A percentile compares a stretch with the other conserved stretches of the same genome.
Conservation (phyloP, 352 stramenopile species). For the Pythium vanterpoolii region DNA sequence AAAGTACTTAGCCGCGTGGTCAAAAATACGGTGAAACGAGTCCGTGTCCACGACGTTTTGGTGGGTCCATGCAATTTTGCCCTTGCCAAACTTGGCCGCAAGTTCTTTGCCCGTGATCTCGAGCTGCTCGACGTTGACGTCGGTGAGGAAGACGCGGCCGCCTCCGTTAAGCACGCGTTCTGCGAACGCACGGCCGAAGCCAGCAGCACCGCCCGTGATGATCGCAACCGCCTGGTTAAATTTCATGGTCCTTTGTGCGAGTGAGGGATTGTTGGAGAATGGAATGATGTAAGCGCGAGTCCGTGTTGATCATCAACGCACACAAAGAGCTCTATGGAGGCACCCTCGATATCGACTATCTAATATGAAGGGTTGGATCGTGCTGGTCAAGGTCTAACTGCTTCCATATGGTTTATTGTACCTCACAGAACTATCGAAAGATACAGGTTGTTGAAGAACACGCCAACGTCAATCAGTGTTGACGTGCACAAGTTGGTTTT, state of each 20-base stretch:
- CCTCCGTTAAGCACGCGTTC: conserved; percentile 45
- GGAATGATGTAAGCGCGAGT: conserved; percentile 10
- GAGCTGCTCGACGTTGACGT: conserved; percentile 63
- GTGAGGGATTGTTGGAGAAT: conserved; percentile 1
- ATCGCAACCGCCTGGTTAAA: conserved; percentile 57
- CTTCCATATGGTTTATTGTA: neutral
- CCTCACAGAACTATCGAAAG: neutral
- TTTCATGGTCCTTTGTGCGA: conserved; percentile 39
- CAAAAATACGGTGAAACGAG: conserved; percentile 60
- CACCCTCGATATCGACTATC: neutral
- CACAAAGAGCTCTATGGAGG: no score
- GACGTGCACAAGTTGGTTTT: conserved; percentile 3
- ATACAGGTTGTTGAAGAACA: conserved; percentile 10
- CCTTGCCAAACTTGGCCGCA: conserved; percentile 41
- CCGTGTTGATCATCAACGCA: no score
- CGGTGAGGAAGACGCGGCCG: conserved; percentile 73
- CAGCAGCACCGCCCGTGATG: conserved; percentile 61
- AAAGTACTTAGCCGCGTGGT: conserved; percentile 59
- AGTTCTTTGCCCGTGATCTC: conserved; percentile 56
- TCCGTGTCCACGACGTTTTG: conserved; percentile 71
- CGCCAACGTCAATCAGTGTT: conserved; percentile 3
- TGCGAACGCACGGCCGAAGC: conserved; percentile 67
- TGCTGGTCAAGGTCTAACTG: no score
- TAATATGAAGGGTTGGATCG: neutral
- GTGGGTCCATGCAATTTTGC: conserved; percentile 55